Evolutionary conservation across 2,329 filamentous ascomycete genomes (phyloP), one percentile per base, ranked within the genome.

Genomic region (Verticillium albo-atrum): DNA sequence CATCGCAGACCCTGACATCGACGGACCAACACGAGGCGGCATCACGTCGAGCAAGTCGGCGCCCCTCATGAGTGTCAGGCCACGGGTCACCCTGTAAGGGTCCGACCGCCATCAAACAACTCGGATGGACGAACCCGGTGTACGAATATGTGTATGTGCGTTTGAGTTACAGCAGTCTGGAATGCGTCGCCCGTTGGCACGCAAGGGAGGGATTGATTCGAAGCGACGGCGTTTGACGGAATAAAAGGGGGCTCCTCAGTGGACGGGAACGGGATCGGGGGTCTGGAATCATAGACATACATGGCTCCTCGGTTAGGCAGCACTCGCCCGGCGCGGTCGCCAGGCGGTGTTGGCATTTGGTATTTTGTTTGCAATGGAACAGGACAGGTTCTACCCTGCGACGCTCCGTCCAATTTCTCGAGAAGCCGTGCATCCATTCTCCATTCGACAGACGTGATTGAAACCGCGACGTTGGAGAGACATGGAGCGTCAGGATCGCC

Each of bases 1-100:
- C 62, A 72, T 80, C 64, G 73, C 74, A 57, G 75, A 79, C 62
- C 63, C 62, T 51, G 62, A 63, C 47, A 7, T 47, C 42, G 42
- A 47, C n/a, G 20, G 9, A 25, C 42, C 42, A 25, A 3, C 20
- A 4, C 42, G 42, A 47, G 10, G 42, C 42, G 42, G 42, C 42
- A 47, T 47, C 42, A 23, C 42, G n/a, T n/a, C 42, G 42, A 47
- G 42, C 42, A 47, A 47, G 42, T 47, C 42, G 10, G 42, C 42
- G n/a, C 42, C 42, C n/a, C 42, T 47, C 42, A 23, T 47, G 42
- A 47, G 42, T 20, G 14, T 47, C 42, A 47, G 42, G 20, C 20
- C 42, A 14, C 42, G 20, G n/a, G 42, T 20, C 42, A 47, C 42
- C n/a, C 20, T 47, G 20, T 47, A 47, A 9, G 1, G 42, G 20